Evolutionary conservation across 805 yeast species (phyloP), one percentile per base, ranked within the genome.

Genomic region (Cyberlindnera mycetangii): DNA sequence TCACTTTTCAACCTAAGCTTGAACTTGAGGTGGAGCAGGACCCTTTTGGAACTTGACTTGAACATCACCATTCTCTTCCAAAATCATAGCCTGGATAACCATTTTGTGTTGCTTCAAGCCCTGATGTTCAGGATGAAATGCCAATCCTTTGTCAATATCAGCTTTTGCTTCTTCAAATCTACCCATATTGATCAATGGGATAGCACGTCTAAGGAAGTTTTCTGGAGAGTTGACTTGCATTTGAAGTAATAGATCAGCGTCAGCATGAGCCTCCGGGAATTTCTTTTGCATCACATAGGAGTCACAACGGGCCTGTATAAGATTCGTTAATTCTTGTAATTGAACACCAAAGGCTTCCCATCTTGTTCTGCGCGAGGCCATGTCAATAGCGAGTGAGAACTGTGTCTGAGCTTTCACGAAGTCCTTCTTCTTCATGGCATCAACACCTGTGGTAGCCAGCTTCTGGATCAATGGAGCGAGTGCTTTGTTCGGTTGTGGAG

Each of bases 311-410:
- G 85, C 81, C 71, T 81, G 80, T 42, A 85, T 64, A 59, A 85
- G 77, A 53, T 81, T 73, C 34, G 78, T 72, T 39, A 83, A 63
- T 60, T 85, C 93, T 60, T 81, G 85, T 39, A 85, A 61, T 21
- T 86, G 83, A 14, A 83, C 73, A 49, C 79, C 89, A 61, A 85
- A 85, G 5, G 84, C 70, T 58, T 85, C 93, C 67, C 83, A 84
- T 59, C 83, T 81, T 33, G 83, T 76, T 63, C 93, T 74, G 54
- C 83, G 80, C 37, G 71, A 62, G 14, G 84, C 78, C 74, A 83
- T 75, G 43, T 83, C 88, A 28, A 85, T 69, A 4, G 87, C 92
- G 33, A 83, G 67, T 7, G 78, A 60, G 53, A 83, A 76, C 54
- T 80, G 83, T 56, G 81, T 81, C 32, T 75, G 73, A 1, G 89